phyloP scores from a whole-genome alignment of 2,329 filamentous ascomycete genomes.

The Fusarium scirpi region DNA sequence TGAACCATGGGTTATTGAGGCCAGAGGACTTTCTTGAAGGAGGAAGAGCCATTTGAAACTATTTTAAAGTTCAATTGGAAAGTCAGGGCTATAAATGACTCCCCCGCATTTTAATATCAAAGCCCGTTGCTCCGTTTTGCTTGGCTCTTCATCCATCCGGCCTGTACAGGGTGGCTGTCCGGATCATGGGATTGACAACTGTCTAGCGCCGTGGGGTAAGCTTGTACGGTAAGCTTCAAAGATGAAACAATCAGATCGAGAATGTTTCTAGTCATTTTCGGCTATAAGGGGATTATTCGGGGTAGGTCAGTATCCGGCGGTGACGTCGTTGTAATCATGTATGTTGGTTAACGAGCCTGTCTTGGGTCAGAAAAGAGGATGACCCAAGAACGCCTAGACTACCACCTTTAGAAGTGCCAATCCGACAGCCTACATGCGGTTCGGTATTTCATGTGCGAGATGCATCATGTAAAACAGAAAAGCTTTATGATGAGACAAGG shows the following conservation, averaged over 20 bases:
- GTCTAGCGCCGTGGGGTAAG: constrained; percentile 32
- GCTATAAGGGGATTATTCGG: background rate
- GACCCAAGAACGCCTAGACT: background rate
- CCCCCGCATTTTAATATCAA: constrained; percentile 22
- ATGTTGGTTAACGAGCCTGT: background rate
- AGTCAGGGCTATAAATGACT: constrained; percentile 3
- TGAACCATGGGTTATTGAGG: background rate
- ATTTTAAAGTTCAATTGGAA: background rate
- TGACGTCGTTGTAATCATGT: background rate
- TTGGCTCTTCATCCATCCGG: constrained; percentile 14
- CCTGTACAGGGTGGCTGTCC: constrained; percentile 18
- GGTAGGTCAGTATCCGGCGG: background rate
- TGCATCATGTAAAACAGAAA: constrained; percentile 15
- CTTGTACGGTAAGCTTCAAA: background rate
- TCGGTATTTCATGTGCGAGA: constrained; percentile 9
- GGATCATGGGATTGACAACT: constrained; percentile 41
- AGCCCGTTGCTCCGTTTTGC: constrained; percentile 14
- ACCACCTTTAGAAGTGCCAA: background rate
- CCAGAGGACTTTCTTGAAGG: background rate
- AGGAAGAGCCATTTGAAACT: background rate
- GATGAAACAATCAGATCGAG: constrained; percentile 16
- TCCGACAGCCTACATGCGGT: background rate
- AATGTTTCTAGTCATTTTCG: background rate
- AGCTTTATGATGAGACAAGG: constrained; percentile 15
- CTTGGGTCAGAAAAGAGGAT: background rate